phyloP scores from a whole-genome alignment of 805 yeast genomes.

The Ogataea methanolica region DNA sequence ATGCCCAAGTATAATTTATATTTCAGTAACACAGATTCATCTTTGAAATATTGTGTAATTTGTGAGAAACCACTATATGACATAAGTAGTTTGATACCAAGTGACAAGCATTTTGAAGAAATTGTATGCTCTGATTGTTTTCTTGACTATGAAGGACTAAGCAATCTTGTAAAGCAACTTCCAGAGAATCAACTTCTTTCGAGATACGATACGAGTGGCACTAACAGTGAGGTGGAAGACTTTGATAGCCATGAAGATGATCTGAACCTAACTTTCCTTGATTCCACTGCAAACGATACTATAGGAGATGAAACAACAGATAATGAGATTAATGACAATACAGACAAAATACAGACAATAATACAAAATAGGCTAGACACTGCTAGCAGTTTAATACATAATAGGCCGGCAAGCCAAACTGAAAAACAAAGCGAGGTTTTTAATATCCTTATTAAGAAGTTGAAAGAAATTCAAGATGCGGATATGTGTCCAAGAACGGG shows the following conservation, averaged over 20 bases:
- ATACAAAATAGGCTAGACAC: not conserved
- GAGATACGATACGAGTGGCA: not conserved
- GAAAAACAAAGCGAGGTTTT: not conserved
- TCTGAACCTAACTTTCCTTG: not conserved
- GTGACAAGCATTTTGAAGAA: slow-evolving; percentile 35
- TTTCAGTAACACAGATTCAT: slow-evolving; percentile 17
- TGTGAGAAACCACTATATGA: slow-evolving; percentile 71
- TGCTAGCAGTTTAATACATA: not conserved
- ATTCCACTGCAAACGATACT: not conserved
- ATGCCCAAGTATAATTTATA: not conserved
- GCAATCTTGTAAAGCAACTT: slow-evolving; percentile 10
- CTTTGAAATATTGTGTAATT: slow-evolving; percentile 52
- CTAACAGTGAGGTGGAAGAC: not conserved
- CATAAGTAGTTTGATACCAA: slow-evolving; percentile 36
- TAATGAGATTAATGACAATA: not conserved
- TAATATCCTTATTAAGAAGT: not conserved
- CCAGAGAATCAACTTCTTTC: not conserved
- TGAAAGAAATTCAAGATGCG: slow-evolving; percentile 5
- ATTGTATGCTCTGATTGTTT: slow-evolving; percentile 63
- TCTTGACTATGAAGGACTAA: slow-evolving; percentile 32
- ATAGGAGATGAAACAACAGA: not conserved
- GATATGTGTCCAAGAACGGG: slow-evolving; percentile 1
- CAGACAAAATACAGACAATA: not conserved
- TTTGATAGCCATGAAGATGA: not conserved
- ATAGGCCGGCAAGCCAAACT: not conserved